Percentiles rank a stretch among this genome's conserved stretches.
phyloP scores from a whole-genome alignment of 75 land plant genomes.

The Isoetes taiwanensis region DNA sequence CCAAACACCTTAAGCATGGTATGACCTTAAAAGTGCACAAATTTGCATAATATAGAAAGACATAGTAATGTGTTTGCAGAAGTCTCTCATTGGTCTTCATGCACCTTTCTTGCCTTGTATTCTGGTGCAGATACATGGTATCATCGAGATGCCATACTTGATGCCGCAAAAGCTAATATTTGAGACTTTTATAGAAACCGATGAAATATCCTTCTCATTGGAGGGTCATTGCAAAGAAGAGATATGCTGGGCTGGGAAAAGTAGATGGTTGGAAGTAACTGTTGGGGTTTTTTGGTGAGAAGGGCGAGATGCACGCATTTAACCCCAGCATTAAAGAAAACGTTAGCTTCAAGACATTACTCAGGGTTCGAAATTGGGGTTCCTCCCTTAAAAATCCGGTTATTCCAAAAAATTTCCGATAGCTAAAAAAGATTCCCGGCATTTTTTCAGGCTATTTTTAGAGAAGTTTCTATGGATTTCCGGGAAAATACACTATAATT shows the following conservation, averaged over 20 bases:
- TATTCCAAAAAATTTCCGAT: no score
- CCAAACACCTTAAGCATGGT: slow-evolving; percentile 60
- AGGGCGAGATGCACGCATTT: slow-evolving; percentile 56
- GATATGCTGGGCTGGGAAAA: slow-evolving; percentile 51
- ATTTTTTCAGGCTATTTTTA: no score
- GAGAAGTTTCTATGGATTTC: no score
- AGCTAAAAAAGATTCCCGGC: no score
- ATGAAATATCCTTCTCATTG: slow-evolving; percentile 51
- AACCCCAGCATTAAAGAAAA: slow-evolving; percentile 71
- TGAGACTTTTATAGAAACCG: slow-evolving; percentile 77
- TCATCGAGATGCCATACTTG: slow-evolving; percentile 65
- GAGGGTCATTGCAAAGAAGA: no score
- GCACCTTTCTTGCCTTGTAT: neutral
- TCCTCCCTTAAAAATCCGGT: no score
- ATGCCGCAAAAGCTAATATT: slow-evolving; percentile 54
- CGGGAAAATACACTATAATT: no score
- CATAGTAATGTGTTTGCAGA: no score
- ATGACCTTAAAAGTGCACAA: no score
- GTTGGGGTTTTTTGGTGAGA: slow-evolving; percentile 64
- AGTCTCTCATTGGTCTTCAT: slow-evolving; percentile 1
- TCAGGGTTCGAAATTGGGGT: no score
- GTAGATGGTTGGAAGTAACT: slow-evolving; percentile 76
- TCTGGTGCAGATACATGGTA: slow-evolving; percentile 52
- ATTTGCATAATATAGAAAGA: no score
- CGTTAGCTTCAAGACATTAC: no score